These are phyloP conservation scores for Calvatia gigantea DNA, from an alignment of 768 basidiomycete species.

Conservation along the genomic window DNA sequence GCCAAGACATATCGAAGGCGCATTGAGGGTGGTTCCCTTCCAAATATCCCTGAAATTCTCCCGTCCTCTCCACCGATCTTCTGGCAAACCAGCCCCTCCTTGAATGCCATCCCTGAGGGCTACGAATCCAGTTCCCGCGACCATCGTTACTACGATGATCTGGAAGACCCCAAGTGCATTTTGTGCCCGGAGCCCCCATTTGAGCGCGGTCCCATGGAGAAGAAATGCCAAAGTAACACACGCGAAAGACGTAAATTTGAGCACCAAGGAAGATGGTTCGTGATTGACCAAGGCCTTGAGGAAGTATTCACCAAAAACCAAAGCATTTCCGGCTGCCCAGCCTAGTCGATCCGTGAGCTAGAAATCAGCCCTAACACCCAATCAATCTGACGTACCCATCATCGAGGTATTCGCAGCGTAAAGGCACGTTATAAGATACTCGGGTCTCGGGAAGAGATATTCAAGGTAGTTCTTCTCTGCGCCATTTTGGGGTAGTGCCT, in stretches of 20 bases:
- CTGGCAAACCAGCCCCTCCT: conserved; percentile 21
- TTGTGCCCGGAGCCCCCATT: conserved; percentile 57
- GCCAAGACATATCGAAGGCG: conserved; percentile 51
- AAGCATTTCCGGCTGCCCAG: conserved; percentile 40
- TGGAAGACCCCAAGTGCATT: conserved; percentile 62
- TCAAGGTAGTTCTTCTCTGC: conserved; percentile 76
- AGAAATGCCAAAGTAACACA: conserved; percentile 34
- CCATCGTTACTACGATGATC: conserved; percentile 41
- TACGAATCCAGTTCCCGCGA: conserved; percentile 47
- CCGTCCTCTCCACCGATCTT: conserved; percentile 28
- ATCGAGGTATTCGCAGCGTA: conserved; percentile 52
- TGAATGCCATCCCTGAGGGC: conserved; percentile 31
- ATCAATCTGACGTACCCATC: conserved; percentile 27
- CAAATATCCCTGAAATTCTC: conserved; percentile 31
- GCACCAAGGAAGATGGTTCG: conserved; percentile 20
- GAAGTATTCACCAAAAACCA: conserved; percentile 60
- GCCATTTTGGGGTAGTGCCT: conserved; percentile 60
- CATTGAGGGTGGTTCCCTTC: conserved; percentile 42
- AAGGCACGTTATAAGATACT: conserved; percentile 51
- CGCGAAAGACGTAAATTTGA: conserved; percentile 32
- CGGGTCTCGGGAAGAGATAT: conserved; percentile 54
- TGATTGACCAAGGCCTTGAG: conserved; percentile 23
- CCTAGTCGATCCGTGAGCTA: conserved; percentile 16
- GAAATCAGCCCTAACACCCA: not conserved
- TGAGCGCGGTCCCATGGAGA: conserved; percentile 41